Percentiles rank a stretch among this genome's conserved stretches.
These are phyloP conservation scores for Colletotrichum falcatum DNA, from an alignment of 2,329 filamentous ascomycete species.

Conservation along the genomic window DNA sequence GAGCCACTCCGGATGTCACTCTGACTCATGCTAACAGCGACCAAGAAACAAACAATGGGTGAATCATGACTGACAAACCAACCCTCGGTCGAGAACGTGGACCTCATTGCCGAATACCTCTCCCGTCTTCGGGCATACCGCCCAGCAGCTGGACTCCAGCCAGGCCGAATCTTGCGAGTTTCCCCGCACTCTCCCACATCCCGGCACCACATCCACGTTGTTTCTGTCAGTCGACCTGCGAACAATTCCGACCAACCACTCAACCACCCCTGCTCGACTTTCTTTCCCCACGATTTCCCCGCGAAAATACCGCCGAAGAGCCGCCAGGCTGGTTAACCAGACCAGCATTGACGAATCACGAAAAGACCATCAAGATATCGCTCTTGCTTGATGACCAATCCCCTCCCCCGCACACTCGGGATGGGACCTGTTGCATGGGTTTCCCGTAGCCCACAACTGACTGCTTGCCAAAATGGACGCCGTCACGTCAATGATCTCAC, in stretches of 20 bases:
- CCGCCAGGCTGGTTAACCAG: neutral
- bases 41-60: neutral
- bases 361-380: neutral
- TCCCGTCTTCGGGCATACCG: slow-evolving; percentile 1
- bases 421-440: slow-evolving; percentile 2
- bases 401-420: slow-evolving; percentile 15
- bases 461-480: slow-evolving; percentile 2
- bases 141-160: neutral
- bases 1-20: neutral
- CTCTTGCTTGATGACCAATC: neutral
- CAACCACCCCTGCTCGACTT: neutral
- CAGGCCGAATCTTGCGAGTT: slow-evolving; percentile 7
- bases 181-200: slow-evolving; percentile 32
- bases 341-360: neutral
- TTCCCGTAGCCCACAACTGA: slow-evolving; percentile 12
- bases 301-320: slow-evolving; percentile 29
- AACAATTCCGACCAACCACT: neutral
- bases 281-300: slow-evolving; percentile 28
- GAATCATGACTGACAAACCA: neutral
- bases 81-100: slow-evolving; percentile 12
- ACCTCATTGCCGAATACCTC: slow-evolving; percentile 18
- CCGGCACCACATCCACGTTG: neutral
- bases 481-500: slow-evolving; percentile 20
- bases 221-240: slow-evolving; percentile 2
- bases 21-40: neutral